Evolutionary conservation across 1,139 yeast species (phyloP).

Genomic region (Lodderomyces jiufengensis): DNA sequence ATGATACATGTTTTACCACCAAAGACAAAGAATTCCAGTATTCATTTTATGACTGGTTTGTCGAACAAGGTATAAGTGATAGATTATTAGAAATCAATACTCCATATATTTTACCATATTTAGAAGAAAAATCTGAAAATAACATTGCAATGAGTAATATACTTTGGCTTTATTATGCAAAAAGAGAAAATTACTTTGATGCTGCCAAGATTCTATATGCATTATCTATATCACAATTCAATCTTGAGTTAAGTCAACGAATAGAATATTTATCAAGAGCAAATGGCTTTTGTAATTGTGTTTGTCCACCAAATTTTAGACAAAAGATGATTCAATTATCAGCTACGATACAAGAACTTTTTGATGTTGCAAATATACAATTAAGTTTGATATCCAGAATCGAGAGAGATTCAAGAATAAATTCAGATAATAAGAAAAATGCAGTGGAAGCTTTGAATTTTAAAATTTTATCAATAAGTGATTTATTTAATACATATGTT

Average conservation of each 20-base stretch:
- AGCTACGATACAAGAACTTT: conserved; percentile 68
- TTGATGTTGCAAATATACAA: conserved; percentile 86
- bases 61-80: conserved; percentile 71
- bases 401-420: conserved; percentile 55
- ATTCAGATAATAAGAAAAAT: conserved; percentile 40
- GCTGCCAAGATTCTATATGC: conserved; percentile 82
- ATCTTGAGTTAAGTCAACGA: conserved; percentile 64
- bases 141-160: conserved; percentile 75
- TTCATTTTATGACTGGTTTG: conserved; percentile 90
- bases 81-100: conserved; percentile 77
- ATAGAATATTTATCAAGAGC: conserved; percentile 90
- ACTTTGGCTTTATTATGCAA: conserved; percentile 87
- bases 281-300: conserved; percentile 86
- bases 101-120: conserved; percentile 71
- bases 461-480: conserved; percentile 67
- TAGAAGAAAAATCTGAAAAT: conserved; percentile 66
- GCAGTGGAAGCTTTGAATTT: conserved; percentile 58
- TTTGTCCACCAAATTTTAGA: conserved; percentile 72
- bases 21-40: conserved; percentile 84
- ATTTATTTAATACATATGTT: conserved; percentile 79
- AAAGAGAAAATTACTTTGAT: conserved; percentile 69
- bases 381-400: conserved; percentile 70
- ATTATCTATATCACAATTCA: conserved; percentile 72
- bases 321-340: conserved; percentile 74
- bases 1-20: conserved; percentile 68